Base-by-base conservation (phyloP, 2,329 filamentous ascomycete genomes). In the Penicillium sumatraense region DNA sequence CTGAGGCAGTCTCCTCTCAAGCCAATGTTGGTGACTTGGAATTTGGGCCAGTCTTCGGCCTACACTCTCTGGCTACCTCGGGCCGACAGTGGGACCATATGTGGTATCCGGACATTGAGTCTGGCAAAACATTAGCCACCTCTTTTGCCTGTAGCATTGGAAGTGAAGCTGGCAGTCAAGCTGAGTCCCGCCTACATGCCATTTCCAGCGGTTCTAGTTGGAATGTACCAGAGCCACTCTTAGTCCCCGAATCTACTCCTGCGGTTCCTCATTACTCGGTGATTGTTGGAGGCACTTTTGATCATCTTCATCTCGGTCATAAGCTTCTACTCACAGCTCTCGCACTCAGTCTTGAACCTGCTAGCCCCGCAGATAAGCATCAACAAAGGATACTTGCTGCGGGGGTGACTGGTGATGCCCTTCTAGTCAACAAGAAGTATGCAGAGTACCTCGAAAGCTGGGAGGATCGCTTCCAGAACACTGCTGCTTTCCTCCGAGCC, bases 301-400 rank as follows among this genome's bases (percentile, higher is more conserved):
- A 99, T 72, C 92, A 98, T 74, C 83, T 99, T 20, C 95, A 99
- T 71, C 87, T 90, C 3, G 95, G 95, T 5, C 95, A 99, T 78
- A 99, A 98, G 76, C 81, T 98, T n/a, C 83, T 99, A 18, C 84
- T 99, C 18, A 92, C 93, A n/a, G 93, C 93, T 58, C 90, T 89
- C 0, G 85, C 88, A 0, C 84, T 97, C 53, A 82, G 91, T 14
- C 81, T 89, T 53, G 83, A 85, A 55, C 80, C 84, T 63, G 75
- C 38, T 66, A 74, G 27, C 64, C 68, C 27, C 16, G 57, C 61
- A 16, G 59, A 58, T 23, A 68, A 77, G 0, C 67, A 69, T 1
- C 60, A 68, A 26, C 75, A 79, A 20, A 83, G 84, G 57, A 81
- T 81, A 10, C 83, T 96, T 58, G 89, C 92, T 16, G 82, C 97